Evolutionary conservation across 1,139 yeast genomes (phyloP), one percentile per base, ranked within the genome.

Genomic region (Suhomyces yuchorum): DNA sequence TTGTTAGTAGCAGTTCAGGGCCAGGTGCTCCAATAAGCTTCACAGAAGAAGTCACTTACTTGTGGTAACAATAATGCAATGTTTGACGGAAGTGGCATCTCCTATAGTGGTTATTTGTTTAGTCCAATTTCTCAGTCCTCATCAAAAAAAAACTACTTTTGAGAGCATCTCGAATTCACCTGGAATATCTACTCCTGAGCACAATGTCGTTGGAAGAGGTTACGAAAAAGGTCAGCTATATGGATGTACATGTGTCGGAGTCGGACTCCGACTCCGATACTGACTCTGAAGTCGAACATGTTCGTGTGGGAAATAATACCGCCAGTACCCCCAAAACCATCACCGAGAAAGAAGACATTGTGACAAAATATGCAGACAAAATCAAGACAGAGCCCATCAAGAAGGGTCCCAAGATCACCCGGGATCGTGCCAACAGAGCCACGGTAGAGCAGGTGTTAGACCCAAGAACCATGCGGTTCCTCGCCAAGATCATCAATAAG

Each of bases 401-500:
- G 52, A 77, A 73, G 54, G 85, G 78, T 24, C 74, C 75, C 32
- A 82, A 85, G 56, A 74, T 77, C 0, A 80, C 81, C 43, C 84
- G 82, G 55, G 99, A 93, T 67, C 84, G 92, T 60, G 84, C 98
- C 2, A 91, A 93, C 59, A 75, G 99, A 52, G 99, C 99, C 4
- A 95, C 99, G 0, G 96, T 91, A 17, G 98, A 95, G 59, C 97
- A 92, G 65, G 99, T 93, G 3, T 71, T 95, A 51, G 99, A 95
- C 66, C 98, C 98, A 1, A 78, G 98, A 55, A 95, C 99, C 0
- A 77, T 93, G 73, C 75, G 82, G 59, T 92, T 92, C 61, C 72
- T 95, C 52, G 84, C 85, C 47, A 90, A 89, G 53, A 77, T 95
- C 66, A 84, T 90, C 64, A 87, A 84, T 61, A 84, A 87, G 58